phyloP scores from a whole-genome alignment of 805 yeast species.

The Candida vaughaniae region DNA sequence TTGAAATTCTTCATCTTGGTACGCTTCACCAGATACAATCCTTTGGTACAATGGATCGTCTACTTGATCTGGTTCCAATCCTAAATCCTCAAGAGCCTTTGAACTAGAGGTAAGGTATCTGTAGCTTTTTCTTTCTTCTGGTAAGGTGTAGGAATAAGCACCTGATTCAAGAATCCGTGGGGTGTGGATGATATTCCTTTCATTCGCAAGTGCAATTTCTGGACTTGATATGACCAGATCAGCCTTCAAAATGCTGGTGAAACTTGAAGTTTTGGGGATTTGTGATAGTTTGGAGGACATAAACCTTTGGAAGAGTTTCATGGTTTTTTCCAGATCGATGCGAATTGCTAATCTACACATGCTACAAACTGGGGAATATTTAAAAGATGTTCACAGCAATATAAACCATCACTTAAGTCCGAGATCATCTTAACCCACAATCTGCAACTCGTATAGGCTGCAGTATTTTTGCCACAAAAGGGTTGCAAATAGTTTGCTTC shows the following conservation, averaged over 20 bases:
- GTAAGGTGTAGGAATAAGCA: conserved; percentile 70
- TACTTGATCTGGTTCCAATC: conserved; percentile 42
- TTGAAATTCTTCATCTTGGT: conserved; percentile 28
- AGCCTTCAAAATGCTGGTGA: conserved; percentile 26
- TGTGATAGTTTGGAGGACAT: conserved; percentile 11
- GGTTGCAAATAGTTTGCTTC: too few species aligned
- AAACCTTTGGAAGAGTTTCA: not conserved
- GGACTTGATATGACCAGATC: conserved; percentile 27
- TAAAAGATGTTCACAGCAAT: too few species aligned
- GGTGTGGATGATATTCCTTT: conserved; percentile 29
- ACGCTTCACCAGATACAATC: conserved; percentile 60
- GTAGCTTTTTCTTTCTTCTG: conserved; percentile 57
- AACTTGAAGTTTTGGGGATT: conserved; percentile 29
- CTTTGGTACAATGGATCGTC: conserved; percentile 47
- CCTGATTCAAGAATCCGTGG: conserved; percentile 51
- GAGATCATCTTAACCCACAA: too few species aligned
- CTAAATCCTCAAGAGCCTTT: conserved; percentile 61
- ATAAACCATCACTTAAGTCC: too few species aligned
- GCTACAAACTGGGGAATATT: too few species aligned
- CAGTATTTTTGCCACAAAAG: too few species aligned
- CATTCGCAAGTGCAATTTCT: conserved; percentile 28
- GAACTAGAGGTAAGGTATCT: conserved; percentile 57
- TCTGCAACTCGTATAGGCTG: too few species aligned
- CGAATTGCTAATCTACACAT: too few species aligned
- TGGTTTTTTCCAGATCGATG: too few species aligned